These are phyloP conservation scores for Kazachstania kunashirensis DNA, from an alignment of 805 yeast species.

Conservation along the genomic window DNA sequence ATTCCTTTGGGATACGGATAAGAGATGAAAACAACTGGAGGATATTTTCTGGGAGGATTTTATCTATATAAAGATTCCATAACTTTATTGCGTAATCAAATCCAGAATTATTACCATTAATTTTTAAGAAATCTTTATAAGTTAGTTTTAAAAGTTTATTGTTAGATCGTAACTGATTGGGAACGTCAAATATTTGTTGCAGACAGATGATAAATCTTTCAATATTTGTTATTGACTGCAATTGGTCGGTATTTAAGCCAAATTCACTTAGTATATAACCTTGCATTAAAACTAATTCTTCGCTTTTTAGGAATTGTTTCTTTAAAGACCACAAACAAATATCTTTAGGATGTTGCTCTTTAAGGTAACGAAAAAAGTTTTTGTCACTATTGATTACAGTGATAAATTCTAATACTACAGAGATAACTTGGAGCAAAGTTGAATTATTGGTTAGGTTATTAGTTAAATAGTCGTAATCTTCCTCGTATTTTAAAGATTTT, in stretches of 20 bases:
- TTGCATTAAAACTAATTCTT: slow-evolving; percentile 11
- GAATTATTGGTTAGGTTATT: not conserved
- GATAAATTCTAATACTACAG: slow-evolving; percentile 18
- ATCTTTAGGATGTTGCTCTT: slow-evolving; percentile 13
- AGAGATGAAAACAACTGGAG: too few species aligned
- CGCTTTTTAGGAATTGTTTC: slow-evolving; percentile 1
- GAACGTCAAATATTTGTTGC: too few species aligned
- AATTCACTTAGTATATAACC: slow-evolving; percentile 7
- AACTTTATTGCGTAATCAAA: slow-evolving; percentile 9
- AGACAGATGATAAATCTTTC: too few species aligned
- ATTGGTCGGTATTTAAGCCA: too few species aligned
- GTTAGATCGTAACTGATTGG: not conserved
- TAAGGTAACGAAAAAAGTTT: slow-evolving; percentile 12
- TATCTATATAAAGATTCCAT: slow-evolving; percentile 2
- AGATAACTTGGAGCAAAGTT: slow-evolving; percentile 5
- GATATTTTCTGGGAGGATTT: too few species aligned
- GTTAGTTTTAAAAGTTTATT: slow-evolving; percentile 14
- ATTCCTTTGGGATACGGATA: too few species aligned
- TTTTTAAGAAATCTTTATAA: slow-evolving; percentile 16
- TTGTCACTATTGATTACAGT: slow-evolving; percentile 13
- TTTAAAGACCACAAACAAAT: slow-evolving; percentile 18
- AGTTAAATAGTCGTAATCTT: slow-evolving; percentile 30
- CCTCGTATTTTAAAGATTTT: slow-evolving; percentile 25
- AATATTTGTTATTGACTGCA: too few species aligned
- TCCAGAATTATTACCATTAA: slow-evolving; percentile 7